Evolutionary conservation across 768 basidiomycete genomes (phyloP), one percentile per base, ranked within the genome.

Genomic region (Rubroboletus satanas): DNA sequence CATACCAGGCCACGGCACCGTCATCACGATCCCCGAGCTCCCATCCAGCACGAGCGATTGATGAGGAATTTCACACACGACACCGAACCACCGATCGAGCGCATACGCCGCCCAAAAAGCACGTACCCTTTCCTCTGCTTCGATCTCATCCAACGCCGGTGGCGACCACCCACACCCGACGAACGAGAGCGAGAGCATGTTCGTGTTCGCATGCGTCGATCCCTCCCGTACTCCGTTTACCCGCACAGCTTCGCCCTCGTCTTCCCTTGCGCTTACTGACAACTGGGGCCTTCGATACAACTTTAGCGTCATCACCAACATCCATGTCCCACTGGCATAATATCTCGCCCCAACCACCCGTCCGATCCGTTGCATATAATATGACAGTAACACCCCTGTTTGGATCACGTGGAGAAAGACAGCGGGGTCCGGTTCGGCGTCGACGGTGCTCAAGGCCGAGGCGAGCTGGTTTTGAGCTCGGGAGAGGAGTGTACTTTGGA

Each of bases 331-430:
- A 45, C 78, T 77, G 23, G 79, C 74, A 56, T 79, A 81, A 53
- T 78, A 77, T 62, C 82, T 82, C 7, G 85, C 88, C 57, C 85
- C 83, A 2, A 87, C 72, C 35, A 80, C 68, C 32, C 80, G 75
- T 51, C 83, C 84, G 18, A 72, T 77, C 45, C 81, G 79, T 63
- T 84, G 80, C 62, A 88, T 82, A 65, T 84, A 88, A 60, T 82
- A 79, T 1, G 83, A 73, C 28, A 90, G 73, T n/a, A 90, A 75
- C 5, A 88, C 71, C 55, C 87, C 79, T 0, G 82, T 77, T 56
- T 87, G 85, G 9, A 86, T 62, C 15, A 82, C 78, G 49, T 83
- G 78, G 17, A 85, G 61, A 32, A 82, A 71, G 62, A 53, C 72
- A 64, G 55, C 72, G 56, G 62, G 76, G 62, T 63, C 73, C 4